Evolutionary conservation across 495 filamentous ascomycete species (phyloP), one percentile per base, ranked within the genome.

Genomic region (Immersiella caudata): DNA sequence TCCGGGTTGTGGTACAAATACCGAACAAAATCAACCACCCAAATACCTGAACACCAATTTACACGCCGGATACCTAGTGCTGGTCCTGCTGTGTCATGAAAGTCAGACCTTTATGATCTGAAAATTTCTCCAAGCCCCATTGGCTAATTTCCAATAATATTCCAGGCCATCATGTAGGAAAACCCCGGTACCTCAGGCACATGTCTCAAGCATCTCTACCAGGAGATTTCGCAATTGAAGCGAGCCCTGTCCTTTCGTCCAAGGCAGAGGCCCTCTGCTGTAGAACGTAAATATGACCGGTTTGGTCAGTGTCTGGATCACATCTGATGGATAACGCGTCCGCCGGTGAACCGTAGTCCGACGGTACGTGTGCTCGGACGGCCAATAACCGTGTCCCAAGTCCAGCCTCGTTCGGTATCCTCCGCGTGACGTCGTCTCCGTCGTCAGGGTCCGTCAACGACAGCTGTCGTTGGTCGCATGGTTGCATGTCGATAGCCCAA

Each of bases 221-320:
- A 62, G 35, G 60, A 62, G 60, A 62, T 62, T 22, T 46, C 40
- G 16, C 11, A 46, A 46, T 18, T 46, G 40, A 46, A 46, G 29
- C 33, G 59, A 35, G 35, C 59, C 59, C 29, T 40, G 14, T 25
- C 20, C 33, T 40, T 49, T 36, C 24, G n/a, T 62, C 40, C 21
- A 21, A 26, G 35, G n/a, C 59, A 25, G 40, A 7, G 18, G 18
- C 60, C 35, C 21, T 62, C 35, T n/a, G 14, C 9, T 33, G 16
- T n/a, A 18, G 16, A 59, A 20, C 55, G 26, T 20, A 22, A 22
- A 11, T 1, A 18, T 46, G 5, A 12, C 40, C 11, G 40, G 40
- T 46, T 46, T 18, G 4, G 40, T 18, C 16, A 2, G 40, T 12
- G 40, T 46, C 40, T 46, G 40, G 40, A 46, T 46, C 40, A 18